phyloP scores from a whole-genome alignment of 129 eudicot genomes.

The Artemisia annua region DNA sequence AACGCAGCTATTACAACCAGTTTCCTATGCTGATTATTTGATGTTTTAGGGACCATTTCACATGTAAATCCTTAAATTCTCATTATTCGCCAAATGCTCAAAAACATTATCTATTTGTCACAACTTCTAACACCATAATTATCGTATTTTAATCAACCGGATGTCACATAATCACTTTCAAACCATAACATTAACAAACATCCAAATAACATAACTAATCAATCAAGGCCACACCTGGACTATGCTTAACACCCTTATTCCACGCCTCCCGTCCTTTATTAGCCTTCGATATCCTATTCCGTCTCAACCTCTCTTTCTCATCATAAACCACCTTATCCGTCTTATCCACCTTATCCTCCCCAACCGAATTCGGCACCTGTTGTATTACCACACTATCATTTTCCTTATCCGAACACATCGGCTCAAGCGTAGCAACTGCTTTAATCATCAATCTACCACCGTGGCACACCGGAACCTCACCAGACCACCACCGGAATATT shows the following conservation, averaged over 20 bases:
- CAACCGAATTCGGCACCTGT: background rate
- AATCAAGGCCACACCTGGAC: conserved; percentile 49
- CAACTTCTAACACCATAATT: no score
- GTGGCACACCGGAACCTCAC: conserved; percentile 15
- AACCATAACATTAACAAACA: no score
- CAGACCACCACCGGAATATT: conserved; percentile 28
- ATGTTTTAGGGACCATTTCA: no score
- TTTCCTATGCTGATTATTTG: no score
- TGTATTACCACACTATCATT: conserved; percentile 10
- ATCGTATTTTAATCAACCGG: no score
- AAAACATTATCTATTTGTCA: no score
- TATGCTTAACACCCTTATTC: conserved; percentile 90
- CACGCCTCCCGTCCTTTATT: conserved; percentile 79
- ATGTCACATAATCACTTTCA: no score
- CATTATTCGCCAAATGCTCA: no score
- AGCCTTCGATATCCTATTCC: conserved; percentile 86
- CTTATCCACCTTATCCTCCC: background rate
- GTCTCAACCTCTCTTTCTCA: conserved; percentile 79
- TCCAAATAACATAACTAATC: background rate
- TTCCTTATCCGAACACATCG: conserved; percentile 26
- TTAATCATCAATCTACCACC: conserved; percentile 48
- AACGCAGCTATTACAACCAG: no score
- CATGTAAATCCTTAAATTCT: no score
- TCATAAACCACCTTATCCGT: conserved; percentile 33
- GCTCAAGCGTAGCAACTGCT: conserved; percentile 81